Evolutionary conservation across 768 basidiomycete species (phyloP), one percentile per base, ranked within the genome.

Genomic region (Gloeostereum incarnatum): DNA sequence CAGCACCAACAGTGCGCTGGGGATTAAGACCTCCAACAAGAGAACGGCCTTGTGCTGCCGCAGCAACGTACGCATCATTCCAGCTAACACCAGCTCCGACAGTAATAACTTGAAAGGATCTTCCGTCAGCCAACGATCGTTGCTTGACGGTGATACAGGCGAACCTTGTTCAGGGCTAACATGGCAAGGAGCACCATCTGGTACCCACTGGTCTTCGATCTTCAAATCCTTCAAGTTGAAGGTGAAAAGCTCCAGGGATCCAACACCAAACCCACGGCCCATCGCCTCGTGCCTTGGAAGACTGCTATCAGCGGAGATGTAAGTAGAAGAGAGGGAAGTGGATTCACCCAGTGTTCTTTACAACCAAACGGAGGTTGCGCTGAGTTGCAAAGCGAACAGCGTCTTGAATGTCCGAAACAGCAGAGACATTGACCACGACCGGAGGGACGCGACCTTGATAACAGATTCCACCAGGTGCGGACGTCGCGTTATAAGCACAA

Each of bases 401-500:
- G 7, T 14, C 35, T 31, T 49, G 44, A 7, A 56, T 42, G 36
- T 55, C 54, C n/a, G 18, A 35, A 4, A 37, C 42, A 9, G 45
- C 42, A 6, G 45, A 35, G 1, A 51, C 46, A 32, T 49, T 39
- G n/a, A 49, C 45, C 16, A 36, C 47, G 31, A 39, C 21, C 10
- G 45, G 43, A 8, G 56, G 48, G 1, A 55, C 53, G 31, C 48
- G 45, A n/a, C 55, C 56, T 31, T 53, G 53, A 4, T 39, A 21
- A 40, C 56, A 58, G 6, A 51, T 40, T 3, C 44, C 25, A 18
- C 44, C 47, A 3, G 52, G 43, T 2, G 49, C 34, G n/a, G n/a
- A n/a, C n/a, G n/a, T n/a, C 3, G 62, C 62, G 27, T 67, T 55
- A 24, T 67, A 31, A 14, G 62, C 65, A 63, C 68, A 71, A 3